Conservation (phyloP, 169 alveolate species). For the Babesia ovis region DNA sequence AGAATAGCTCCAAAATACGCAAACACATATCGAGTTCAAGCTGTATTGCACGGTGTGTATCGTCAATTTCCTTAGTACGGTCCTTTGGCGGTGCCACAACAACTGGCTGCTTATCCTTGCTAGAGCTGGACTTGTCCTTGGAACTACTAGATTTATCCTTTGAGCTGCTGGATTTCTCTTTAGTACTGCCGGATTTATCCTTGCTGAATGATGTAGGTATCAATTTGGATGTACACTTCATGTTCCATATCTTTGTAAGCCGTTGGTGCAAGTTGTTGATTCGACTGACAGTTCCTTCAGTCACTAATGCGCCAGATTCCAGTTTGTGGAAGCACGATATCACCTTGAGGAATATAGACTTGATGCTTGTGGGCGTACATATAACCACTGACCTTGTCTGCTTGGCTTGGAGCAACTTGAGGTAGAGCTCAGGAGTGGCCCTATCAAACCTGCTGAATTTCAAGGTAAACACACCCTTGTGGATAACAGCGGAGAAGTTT, state of each 20-base stretch:
- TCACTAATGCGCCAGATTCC: conserved; percentile 68
- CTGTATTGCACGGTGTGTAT: conserved; percentile 43
- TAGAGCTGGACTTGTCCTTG: too few species aligned
- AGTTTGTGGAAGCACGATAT: conserved; percentile 79
- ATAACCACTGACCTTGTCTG: conserved; percentile 84
- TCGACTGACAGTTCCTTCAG: conserved; percentile 60
- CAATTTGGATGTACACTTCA: conserved; percentile 58
- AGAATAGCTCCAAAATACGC: conserved; percentile 74
- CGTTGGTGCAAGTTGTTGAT: conserved; percentile 72
- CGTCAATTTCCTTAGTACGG: conserved; percentile 33
- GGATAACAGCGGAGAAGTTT: conserved; percentile 83
- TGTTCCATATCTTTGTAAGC: conserved; percentile 71
- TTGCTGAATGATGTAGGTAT: neutral
- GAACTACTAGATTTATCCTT: too few species aligned
- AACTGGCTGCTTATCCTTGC: neutral
- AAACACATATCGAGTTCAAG: conserved; percentile 68
- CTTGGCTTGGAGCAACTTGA: conserved; percentile 83
- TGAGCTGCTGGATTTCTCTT: too few species aligned
- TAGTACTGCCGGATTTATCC: neutral
- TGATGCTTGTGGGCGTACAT: conserved; percentile 87
- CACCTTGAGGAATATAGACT: conserved; percentile 84
- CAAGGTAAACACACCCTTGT: conserved; percentile 81
- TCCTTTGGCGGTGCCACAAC: too few species aligned
- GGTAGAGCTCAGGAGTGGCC: conserved; percentile 80
- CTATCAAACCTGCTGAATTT: conserved; percentile 78